Evolutionary conservation across 1,284 basidiomycete species (phyloP).

Genomic region (Phaffia rhodozyma): DNA sequence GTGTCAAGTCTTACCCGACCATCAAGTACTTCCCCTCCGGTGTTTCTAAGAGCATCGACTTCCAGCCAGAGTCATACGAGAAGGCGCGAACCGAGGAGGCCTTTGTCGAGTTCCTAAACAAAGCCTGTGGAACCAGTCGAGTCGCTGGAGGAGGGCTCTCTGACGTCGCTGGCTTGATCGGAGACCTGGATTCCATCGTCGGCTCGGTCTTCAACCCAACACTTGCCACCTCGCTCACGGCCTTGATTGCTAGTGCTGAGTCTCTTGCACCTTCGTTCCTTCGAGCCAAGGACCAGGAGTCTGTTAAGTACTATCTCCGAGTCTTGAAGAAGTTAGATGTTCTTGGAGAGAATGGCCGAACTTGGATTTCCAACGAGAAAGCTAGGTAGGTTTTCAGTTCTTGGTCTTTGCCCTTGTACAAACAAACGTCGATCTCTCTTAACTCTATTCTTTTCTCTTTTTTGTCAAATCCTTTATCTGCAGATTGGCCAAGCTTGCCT

Average conservation of each 20-base stretch:
- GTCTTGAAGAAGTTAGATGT: constrained; percentile 77
- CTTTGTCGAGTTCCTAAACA: constrained; percentile 51
- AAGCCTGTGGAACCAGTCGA: constrained; percentile 76
- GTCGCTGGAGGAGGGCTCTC: constrained; percentile 73
- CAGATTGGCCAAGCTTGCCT: constrained; percentile 33
- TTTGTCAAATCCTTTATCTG: neutral
- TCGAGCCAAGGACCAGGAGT: constrained; percentile 31
- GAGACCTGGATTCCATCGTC: constrained; percentile 67
- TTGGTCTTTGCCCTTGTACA: neutral
- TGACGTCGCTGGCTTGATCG: constrained; percentile 64
- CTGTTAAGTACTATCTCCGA: constrained; percentile 71
- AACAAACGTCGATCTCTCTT: neutral
- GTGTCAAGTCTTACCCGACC: constrained; percentile 67
- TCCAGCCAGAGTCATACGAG: constrained; percentile 50
- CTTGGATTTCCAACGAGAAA: constrained; percentile 75
- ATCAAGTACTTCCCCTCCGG: constrained; percentile 88
- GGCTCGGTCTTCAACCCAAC: constrained; percentile 52
- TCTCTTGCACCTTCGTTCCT: constrained; percentile 30
- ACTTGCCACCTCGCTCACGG: constrained; percentile 44
- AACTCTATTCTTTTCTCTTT: neutral
- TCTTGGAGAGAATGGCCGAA: constrained; percentile 43
- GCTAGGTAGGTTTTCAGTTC: constrained; percentile 48
- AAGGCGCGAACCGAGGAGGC: constrained; percentile 35
- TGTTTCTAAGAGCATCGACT: constrained; percentile 26
- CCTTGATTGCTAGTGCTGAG: constrained; percentile 47